Conservation (phyloP, 768 basidiomycete species). For the Amanita pseudoporphyria region DNA sequence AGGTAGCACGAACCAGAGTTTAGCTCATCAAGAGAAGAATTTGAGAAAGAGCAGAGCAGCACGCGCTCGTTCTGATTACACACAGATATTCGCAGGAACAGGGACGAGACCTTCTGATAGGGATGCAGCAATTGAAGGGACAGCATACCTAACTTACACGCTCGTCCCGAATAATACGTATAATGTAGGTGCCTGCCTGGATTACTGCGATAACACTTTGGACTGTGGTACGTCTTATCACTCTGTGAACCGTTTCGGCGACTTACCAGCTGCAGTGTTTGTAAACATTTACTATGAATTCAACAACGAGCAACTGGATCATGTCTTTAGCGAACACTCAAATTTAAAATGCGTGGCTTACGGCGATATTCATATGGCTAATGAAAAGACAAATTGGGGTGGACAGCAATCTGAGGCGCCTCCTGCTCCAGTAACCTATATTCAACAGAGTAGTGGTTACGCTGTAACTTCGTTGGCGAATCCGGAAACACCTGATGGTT, state of each 20-base stretch:
- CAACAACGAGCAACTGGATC: constrained; percentile 26
- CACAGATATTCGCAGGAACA: constrained; percentile 30
- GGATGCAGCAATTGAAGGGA: constrained; percentile 37
- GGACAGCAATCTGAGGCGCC: constrained; percentile 30
- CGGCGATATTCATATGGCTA: constrained; percentile 31
- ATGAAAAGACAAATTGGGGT: constrained; percentile 36
- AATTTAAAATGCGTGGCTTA: constrained; percentile 41
- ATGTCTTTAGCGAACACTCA: constrained; percentile 20
- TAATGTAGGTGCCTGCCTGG: constrained; percentile 31
- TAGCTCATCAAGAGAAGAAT: background rate
- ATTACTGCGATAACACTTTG: constrained; percentile 26
- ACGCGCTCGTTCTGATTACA: constrained; percentile 20
- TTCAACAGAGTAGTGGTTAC: constrained; percentile 35
- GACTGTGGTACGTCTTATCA: constrained; percentile 27
- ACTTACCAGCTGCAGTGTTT: constrained; percentile 21
- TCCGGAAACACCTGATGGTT: constrained; percentile 25
- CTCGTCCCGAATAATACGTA: constrained; percentile 30
- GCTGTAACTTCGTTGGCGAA: constrained; percentile 26
- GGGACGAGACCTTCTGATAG: constrained; percentile 24
- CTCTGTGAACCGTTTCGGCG: background rate
- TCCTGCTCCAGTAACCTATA: constrained; percentile 29
- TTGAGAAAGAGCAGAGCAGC: constrained; percentile 7
- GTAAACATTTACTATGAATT: constrained; percentile 42
- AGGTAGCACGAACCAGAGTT: constrained; percentile 2
- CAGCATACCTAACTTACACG: constrained; percentile 37